These are phyloP conservation scores for Petunia hybrid DNA, from an alignment of 305 asterid genomes.

Conservation along the genomic window DNA sequence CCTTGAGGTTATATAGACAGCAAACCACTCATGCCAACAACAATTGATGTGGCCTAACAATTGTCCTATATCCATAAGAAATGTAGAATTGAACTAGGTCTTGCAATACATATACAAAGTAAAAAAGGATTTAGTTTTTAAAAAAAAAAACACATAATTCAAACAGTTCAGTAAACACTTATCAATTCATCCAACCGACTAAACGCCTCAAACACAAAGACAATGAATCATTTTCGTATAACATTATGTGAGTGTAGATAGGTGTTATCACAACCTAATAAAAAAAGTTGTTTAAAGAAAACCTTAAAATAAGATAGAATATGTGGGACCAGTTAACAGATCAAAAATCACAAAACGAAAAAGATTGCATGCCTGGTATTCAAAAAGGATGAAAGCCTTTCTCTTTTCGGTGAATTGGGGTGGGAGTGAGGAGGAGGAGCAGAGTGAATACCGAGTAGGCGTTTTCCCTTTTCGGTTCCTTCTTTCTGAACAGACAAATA, in stretches of 20 bases:
- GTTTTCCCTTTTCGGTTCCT: background rate
- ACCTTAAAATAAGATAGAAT: background rate
- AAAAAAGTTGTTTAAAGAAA: background rate
- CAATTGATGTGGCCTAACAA: background rate
- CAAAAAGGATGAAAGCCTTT: too few relatives aligned
- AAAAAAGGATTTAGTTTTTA: background rate
- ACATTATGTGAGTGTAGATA: background rate
- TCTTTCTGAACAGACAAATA: background rate
- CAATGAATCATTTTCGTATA: slow-evolving; percentile 15
- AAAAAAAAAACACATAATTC: background rate
- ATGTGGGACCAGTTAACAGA: background rate
- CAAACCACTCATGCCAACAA: background rate
- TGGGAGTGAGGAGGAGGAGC: too few relatives aligned
- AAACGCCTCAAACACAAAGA: background rate
- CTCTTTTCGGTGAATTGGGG: too few relatives aligned
- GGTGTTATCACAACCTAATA: background rate
- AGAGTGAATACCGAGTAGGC: background rate
- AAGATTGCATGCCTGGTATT: background rate
- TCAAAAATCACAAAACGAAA: background rate
- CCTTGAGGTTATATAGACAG: background rate
- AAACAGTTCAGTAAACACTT: background rate
- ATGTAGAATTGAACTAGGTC: background rate
- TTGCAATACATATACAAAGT: background rate
- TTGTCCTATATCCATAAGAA: background rate
- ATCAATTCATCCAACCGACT: background rate